phyloP scores from a whole-genome alignment of 208 protist species.

The Trypanosomatidae sp. region DNA sequence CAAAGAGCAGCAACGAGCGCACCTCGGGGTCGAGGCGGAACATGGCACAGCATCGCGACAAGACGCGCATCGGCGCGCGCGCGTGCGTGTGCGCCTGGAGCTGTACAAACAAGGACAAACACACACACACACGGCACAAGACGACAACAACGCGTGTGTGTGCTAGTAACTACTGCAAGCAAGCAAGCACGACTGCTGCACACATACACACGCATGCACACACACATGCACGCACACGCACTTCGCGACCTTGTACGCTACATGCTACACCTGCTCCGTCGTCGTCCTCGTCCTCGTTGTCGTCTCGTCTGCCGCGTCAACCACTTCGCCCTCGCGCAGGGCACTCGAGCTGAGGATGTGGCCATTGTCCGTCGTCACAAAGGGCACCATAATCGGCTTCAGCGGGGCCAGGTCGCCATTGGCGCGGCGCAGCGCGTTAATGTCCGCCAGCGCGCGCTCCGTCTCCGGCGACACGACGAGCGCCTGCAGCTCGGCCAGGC shows the following conservation, averaged over 20 bases:
- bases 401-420: slow-evolving; percentile 33
- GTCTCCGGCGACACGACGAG: slow-evolving; percentile 77
- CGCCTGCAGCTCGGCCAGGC: slow-evolving; percentile 45
- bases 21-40: neutral
- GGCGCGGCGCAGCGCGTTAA: slow-evolving; percentile 48
- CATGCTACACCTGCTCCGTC: neutral
- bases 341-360: slow-evolving; percentile 56
- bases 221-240: neutral
- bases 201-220: neutral
- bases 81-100: neutral
- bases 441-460: slow-evolving; percentile 18
- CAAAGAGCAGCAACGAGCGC: slow-evolving; percentile 15
- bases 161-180: no score
- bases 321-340: slow-evolving; percentile 13
- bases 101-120: neutral
- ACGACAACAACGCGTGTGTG: no score
- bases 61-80: no score
- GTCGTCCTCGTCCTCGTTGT: neutral
- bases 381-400: slow-evolving; percentile 36
- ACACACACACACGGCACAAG: no score
- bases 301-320: neutral
- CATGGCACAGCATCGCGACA: neutral
- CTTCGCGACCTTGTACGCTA: no score
- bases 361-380: slow-evolving; percentile 22
- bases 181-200: no score